These are phyloP conservation scores for Eucalyptus sideroxylon DNA, from an alignment of 345 rosid species.

Conservation along the genomic window DNA sequence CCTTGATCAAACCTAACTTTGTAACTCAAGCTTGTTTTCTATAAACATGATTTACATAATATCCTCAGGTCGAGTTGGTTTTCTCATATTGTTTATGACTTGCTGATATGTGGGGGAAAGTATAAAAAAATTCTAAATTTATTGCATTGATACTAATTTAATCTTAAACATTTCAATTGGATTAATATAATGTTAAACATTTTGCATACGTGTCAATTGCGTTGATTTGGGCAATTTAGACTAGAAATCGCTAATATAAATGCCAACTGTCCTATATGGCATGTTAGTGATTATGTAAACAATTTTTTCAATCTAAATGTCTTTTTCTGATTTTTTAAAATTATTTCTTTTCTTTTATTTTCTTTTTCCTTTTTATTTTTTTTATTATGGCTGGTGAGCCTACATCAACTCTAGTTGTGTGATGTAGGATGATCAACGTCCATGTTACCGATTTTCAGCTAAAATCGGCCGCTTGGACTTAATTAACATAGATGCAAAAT, in stretches of 20 bases:
- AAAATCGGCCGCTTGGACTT: background rate
- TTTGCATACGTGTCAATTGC: background rate
- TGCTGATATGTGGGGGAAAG: background rate
- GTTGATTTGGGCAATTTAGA: fast-evolving
- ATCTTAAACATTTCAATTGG: background rate
- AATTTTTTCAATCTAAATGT: too few species aligned
- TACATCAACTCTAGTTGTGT: fast-evolving
- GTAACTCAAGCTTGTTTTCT: background rate
- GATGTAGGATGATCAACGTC: fast-evolving
- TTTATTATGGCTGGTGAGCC: fast-evolving
- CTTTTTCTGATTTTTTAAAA: too few species aligned
- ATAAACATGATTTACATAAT: background rate
- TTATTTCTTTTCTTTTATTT: too few species aligned
- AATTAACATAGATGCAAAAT: too few species aligned
- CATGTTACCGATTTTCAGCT: fast-evolving
- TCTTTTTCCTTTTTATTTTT: too few species aligned
- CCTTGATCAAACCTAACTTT: background rate
- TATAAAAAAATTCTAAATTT: too few species aligned
- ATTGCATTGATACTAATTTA: too few species aligned
- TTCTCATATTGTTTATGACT: background rate
- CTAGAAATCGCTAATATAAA: too few species aligned
- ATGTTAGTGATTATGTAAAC: fast-evolving
- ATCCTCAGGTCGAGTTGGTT: background rate
- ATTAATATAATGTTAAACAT: too few species aligned
- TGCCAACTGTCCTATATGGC: fast-evolving